A percentile compares a stretch with the other conserved stretches of the same genome.
These are phyloP conservation scores for Schizonepeta tenuifolia DNA, from an alignment of 257 asterid species.

Conservation along the genomic window DNA sequence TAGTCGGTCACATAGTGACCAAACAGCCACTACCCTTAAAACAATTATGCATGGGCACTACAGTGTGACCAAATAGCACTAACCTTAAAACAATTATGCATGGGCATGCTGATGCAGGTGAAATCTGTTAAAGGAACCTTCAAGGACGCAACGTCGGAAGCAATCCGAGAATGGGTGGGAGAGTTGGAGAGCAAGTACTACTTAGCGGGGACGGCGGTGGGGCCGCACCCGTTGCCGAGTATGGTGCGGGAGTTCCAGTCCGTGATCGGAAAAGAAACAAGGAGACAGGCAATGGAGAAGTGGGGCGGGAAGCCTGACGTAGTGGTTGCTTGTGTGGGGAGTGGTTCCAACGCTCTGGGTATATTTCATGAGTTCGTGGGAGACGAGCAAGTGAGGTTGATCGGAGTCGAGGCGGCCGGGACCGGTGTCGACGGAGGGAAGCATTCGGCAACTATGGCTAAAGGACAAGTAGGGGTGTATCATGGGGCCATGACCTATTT, in stretches of 20 bases:
- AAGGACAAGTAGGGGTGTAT: slow-evolving; percentile 68
- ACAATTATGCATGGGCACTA: too few species aligned
- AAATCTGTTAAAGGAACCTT: slow-evolving; percentile 51
- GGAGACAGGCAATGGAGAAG: slow-evolving; percentile 62
- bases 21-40: too few species aligned
- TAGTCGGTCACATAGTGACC: too few species aligned
- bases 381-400: slow-evolving; percentile 64
- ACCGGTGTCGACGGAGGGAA: slow-evolving; percentile 51
- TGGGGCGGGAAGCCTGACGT: slow-evolving; percentile 87
- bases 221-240: slow-evolving; percentile 80
- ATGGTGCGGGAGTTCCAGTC: slow-evolving; percentile 81
- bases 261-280: slow-evolving; percentile 72
- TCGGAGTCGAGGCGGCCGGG: slow-evolving; percentile 81
- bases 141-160: slow-evolving; percentile 82
- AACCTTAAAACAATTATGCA: too few species aligned
- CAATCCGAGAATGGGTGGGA: slow-evolving; percentile 65
- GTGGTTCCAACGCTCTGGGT: slow-evolving; percentile 82
- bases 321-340: slow-evolving; percentile 72
- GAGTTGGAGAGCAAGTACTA: slow-evolving; percentile 57
- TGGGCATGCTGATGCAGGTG: slow-evolving; percentile 44
- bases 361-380: slow-evolving; percentile 71
- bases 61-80: too few species aligned
- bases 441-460: slow-evolving; percentile 72
- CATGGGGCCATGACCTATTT: slow-evolving; percentile 80
- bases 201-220: slow-evolving; percentile 62